These are phyloP conservation scores for Trichoderma sp. DNA, from an alignment of 2,329 filamentous ascomycete genomes.

Conservation along the genomic window DNA sequence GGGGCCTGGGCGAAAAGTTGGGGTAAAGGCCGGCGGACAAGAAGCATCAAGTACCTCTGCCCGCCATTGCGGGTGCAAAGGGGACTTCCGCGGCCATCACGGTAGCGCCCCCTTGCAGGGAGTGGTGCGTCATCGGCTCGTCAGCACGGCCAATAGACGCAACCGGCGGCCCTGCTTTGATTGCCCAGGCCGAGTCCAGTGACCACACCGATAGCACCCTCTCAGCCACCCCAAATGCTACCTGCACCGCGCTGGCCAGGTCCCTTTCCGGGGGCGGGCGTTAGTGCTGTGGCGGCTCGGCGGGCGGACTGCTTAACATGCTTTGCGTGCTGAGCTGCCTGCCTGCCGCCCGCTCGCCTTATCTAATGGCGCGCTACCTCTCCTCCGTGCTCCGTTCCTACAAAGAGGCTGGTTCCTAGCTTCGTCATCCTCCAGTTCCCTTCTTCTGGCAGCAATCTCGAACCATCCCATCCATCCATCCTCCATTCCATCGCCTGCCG, in stretches of 20 bases:
- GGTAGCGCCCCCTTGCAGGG: slow-evolving; percentile 26
- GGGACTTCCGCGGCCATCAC: slow-evolving; percentile 12
- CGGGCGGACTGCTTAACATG: neutral
- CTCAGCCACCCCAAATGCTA: slow-evolving; percentile 21
- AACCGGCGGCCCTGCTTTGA: slow-evolving; percentile 12
- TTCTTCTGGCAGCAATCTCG: slow-evolving; percentile 3
- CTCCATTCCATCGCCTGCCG: neutral
- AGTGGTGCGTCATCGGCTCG: slow-evolving; percentile 28
- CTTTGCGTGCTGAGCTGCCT: neutral
- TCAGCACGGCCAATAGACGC: slow-evolving; percentile 23
- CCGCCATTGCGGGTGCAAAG: slow-evolving; percentile 6
- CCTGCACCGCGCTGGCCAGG: slow-evolving; percentile 2
- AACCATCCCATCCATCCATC: slow-evolving; percentile 8
- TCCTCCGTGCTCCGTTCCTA: too few species aligned
- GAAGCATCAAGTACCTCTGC: slow-evolving; percentile 4
- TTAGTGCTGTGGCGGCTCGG: neutral
- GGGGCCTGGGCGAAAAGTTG: slow-evolving; percentile 14
- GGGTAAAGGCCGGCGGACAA: slow-evolving; percentile 7
- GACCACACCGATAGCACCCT: slow-evolving; percentile 7
- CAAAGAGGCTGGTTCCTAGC: slow-evolving; percentile 13
- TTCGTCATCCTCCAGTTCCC: slow-evolving; percentile 12
- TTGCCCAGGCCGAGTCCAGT: slow-evolving; percentile 20
- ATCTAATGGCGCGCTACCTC: slow-evolving; percentile 15
- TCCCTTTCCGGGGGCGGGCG: neutral
- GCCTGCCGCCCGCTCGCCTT: slow-evolving; percentile 19